A percentile compares a stretch with the other conserved stretches of the same genome.
Conservation (phyloP, 2,329 filamentous ascomycete genomes). For the Drechmeria coniospora region DNA sequence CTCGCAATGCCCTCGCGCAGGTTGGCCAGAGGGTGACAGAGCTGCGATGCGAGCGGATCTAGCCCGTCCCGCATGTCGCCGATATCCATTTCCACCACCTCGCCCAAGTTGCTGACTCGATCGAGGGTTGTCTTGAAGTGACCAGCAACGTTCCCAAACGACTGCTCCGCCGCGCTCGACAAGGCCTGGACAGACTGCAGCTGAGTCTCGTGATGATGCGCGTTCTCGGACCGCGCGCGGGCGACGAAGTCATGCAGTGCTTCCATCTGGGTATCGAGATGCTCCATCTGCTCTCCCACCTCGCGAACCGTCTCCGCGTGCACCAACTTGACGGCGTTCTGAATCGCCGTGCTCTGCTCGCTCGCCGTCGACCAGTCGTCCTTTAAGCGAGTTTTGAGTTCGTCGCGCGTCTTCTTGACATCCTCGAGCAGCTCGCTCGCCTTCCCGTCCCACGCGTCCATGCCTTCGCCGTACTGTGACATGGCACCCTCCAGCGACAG, state of each 20-base stretch:
- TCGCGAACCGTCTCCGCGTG: conserved; percentile 82
- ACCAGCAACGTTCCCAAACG: conserved; percentile 53
- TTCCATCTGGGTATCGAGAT: conserved; percentile 77
- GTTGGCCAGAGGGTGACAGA: conserved; percentile 54
- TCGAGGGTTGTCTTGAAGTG: conserved; percentile 56
- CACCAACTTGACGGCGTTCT: conserved; percentile 68
- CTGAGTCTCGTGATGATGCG: conserved; percentile 58
- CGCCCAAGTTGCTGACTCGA: conserved; percentile 52
- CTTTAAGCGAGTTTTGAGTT: conserved; percentile 67
- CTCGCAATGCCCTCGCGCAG: conserved; percentile 54
- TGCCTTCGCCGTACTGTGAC: conserved; percentile 49
- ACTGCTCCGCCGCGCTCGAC: conserved; percentile 52
- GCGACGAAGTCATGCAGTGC: conserved; percentile 83
- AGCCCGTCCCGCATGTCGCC: conserved; percentile 43
- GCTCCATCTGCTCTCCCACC: conserved; percentile 75
- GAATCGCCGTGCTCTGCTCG: conserved; percentile 68
- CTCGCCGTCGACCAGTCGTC: conserved; percentile 74
- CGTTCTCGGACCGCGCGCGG: conserved; percentile 67
- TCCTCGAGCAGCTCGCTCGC: conserved; percentile 56
- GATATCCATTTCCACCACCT: conserved; percentile 49
- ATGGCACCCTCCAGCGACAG: conserved; percentile 50
- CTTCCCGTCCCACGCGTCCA: conserved; percentile 58
- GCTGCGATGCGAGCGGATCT: conserved; percentile 38
- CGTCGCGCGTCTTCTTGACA: conserved; percentile 58
- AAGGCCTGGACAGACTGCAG: conserved; percentile 49